These are phyloP conservation scores for Batkoa obscura DNA, from an alignment of 371 early-diverging fungal genomes.

Conservation along the genomic window DNA sequence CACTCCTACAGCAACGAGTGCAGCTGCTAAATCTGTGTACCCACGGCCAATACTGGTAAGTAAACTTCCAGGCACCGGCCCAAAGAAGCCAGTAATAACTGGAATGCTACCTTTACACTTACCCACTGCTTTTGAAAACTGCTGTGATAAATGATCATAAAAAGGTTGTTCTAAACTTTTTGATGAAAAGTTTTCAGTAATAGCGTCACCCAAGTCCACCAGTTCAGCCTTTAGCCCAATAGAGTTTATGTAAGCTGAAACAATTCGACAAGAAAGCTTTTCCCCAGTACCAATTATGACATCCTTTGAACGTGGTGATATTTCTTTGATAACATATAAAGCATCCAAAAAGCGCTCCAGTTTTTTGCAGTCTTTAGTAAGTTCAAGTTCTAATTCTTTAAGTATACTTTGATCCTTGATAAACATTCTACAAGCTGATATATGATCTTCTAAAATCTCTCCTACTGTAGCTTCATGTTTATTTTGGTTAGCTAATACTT, in stretches of 20 bases:
- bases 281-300: conserved; percentile 90
- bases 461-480: conserved; percentile 47
- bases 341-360: conserved; percentile 78
- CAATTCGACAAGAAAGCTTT: conserved; percentile 73
- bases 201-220: conserved; percentile 65
- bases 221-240: conserved; percentile 63
- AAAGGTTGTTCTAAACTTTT: conserved; percentile 69
- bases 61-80: conserved; percentile 85
- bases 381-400: conserved; percentile 24
- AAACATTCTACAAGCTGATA: conserved; percentile 40
- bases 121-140: conserved; percentile 38
- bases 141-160: conserved; percentile 65
- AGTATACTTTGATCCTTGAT: conserved; percentile 29
- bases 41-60: conserved; percentile 87
- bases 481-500: conserved; percentile 32
- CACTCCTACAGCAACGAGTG: conserved; percentile 79
- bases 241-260: conserved; percentile 63
- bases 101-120: conserved; percentile 48
- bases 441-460: conserved; percentile 61
- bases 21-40: conserved; percentile 94
- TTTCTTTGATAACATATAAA: conserved; percentile 87
- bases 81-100: conserved; percentile 91
- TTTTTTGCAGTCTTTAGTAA: conserved; percentile 53
- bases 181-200: conserved; percentile 49
- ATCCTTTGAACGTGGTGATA: conserved; percentile 87